Evolutionary conservation across 139 green algal genomes (phyloP).

Genomic region (Desmodesmus armatus): DNA sequence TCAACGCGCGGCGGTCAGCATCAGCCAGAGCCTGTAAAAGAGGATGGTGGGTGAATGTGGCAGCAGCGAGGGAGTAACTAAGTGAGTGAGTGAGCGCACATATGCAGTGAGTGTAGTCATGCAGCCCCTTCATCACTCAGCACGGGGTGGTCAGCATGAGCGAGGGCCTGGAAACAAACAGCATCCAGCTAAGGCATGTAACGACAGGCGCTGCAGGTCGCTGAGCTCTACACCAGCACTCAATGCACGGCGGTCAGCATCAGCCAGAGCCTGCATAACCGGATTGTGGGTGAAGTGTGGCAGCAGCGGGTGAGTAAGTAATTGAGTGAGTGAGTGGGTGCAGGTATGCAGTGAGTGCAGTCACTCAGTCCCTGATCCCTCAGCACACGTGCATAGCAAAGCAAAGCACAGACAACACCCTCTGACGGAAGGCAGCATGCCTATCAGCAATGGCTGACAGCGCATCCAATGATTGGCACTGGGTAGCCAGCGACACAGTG

Average conservation of each 20-base stretch:
- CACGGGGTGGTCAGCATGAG: background rate
- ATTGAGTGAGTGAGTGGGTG: background rate
- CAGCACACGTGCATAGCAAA: too few species aligned
- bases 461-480: too few species aligned
- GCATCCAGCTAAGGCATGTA: too few species aligned
- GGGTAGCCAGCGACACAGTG: too few species aligned
- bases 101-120: background rate
- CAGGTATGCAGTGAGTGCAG: background rate
- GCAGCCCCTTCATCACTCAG: background rate
- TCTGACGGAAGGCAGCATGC: too few species aligned
- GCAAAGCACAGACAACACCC: too few species aligned
- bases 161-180: background rate
- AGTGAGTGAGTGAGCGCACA: background rate
- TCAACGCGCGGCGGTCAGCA: slow-evolving; percentile 18
- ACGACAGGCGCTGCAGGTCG: slow-evolving; percentile 3
- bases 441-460: too few species aligned
- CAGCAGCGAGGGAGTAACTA: background rate
- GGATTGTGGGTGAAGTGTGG: too few species aligned
- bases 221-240: slow-evolving; percentile 31
- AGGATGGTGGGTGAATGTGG: too few species aligned
- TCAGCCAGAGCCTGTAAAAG: background rate
- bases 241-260: slow-evolving; percentile 19
- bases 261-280: background rate
- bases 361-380: background rate
- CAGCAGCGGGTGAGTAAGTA: background rate